Evolutionary conservation across 768 basidiomycete genomes (phyloP).

Genomic region (Pulveroboletus frians): DNA sequence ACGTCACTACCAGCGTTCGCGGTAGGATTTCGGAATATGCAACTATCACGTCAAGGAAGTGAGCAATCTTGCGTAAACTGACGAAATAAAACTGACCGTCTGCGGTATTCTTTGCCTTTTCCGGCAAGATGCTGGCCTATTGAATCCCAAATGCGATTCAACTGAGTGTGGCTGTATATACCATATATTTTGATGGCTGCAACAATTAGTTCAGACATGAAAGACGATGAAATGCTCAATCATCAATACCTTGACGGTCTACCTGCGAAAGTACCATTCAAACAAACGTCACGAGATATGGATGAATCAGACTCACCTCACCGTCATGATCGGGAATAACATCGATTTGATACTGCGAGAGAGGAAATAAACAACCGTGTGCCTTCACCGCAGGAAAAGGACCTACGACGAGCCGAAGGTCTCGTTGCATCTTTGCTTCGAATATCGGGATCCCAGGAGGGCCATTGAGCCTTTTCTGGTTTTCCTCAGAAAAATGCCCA

Average conservation of each 20-base stretch:
- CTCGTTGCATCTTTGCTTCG: conserved; percentile 62
- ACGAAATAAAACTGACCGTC: conserved; percentile 33
- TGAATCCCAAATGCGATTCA: conserved; percentile 44
- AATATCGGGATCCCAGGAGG: conserved; percentile 51
- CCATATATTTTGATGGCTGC: conserved; percentile 47
- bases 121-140: conserved; percentile 38
- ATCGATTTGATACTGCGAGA: conserved; percentile 44
- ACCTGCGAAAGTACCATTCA: conserved; percentile 24
- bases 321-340: conserved; percentile 37
- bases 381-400: background rate
- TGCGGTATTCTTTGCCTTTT: conserved; percentile 49
- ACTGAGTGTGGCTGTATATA: conserved; percentile 45
- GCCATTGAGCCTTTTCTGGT: conserved; percentile 56
- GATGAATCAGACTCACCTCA: conserved; percentile 16
- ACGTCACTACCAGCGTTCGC: conserved; percentile 35
- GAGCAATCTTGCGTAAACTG: background rate
- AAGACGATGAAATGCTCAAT: background rate
- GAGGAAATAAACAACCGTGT: background rate
- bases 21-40: conserved; percentile 38
- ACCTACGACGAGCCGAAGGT: conserved; percentile 47
- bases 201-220: background rate
- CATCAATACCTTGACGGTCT: conserved; percentile 35
- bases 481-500: conserved; percentile 64
- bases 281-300: background rate
- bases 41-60: conserved; percentile 30